A percentile compares a stretch with the other conserved stretches of the same genome.
Evolutionary conservation across 352 stramenopile genomes (phyloP).

Genomic region (Phytophthora kernoviae): DNA sequence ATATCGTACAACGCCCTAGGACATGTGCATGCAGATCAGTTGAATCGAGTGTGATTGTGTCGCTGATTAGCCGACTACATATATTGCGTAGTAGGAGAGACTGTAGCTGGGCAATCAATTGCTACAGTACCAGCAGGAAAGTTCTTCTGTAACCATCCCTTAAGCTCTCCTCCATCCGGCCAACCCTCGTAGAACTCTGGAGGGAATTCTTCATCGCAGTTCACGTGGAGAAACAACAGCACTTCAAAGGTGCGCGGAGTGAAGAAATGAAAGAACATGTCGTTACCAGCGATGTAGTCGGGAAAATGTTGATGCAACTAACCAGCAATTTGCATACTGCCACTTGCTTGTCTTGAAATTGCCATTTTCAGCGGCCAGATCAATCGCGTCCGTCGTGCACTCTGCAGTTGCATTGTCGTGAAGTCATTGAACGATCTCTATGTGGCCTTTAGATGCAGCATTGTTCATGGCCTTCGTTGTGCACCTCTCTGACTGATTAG

Average conservation of each 20-base stretch:
- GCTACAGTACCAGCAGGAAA: no score
- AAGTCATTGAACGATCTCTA: constrained; percentile 13
- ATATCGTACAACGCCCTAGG: no score
- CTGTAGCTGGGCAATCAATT: no score
- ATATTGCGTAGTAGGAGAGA: no score
- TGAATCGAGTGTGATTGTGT: no score
- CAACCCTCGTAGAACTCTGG: no score
- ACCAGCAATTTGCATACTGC: neutral
- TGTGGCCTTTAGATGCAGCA: neutral
- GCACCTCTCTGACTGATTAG: neutral
- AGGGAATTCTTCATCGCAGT: constrained; percentile 3
- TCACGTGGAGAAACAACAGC: neutral
- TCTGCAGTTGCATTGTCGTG: neutral
- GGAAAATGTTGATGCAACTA: neutral
- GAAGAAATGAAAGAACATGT: neutral
- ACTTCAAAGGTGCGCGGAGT: neutral
- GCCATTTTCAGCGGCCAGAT: neutral
- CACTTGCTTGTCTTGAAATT: neutral
- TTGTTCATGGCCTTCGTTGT: neutral
- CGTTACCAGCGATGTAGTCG: neutral
- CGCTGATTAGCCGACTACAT: no score
- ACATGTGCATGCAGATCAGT: no score
- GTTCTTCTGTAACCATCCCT: no score
- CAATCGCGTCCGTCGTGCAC: constrained; percentile 1
- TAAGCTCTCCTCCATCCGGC: neutral